Evolutionary conservation across 78 protist species (phyloP).

Genomic region (Dictyostelium capitatum): DNA sequence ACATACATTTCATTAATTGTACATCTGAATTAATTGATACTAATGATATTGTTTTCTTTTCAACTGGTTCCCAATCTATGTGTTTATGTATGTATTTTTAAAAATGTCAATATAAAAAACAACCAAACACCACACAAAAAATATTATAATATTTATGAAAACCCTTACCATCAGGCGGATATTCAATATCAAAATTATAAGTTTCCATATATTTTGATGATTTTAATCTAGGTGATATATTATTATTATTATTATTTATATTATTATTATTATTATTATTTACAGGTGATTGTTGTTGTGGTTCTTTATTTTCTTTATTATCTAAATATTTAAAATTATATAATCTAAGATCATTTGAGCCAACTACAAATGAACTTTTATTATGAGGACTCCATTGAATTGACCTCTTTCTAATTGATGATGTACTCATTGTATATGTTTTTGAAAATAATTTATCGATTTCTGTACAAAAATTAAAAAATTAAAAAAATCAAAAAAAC

Average conservation of each 20-base stretch:
- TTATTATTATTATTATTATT: constrained; percentile 8
- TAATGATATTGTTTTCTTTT: constrained; percentile 54
- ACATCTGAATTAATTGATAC: constrained; percentile 49
- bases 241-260: not conserved
- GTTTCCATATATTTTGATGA: constrained; percentile 23
- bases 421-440: not conserved
- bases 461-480: not conserved
- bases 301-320: not conserved
- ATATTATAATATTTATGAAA: no score
- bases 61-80: constrained; percentile 46
- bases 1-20: constrained; percentile 60
- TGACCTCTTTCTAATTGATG: constrained; percentile 22
- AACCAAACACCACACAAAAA: no score
- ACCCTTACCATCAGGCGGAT: constrained; percentile 63
- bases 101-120: not conserved
- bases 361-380: constrained; percentile 56
- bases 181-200: constrained; percentile 48
- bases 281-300: not conserved
- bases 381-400: constrained; percentile 71
- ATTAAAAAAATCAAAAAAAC: not conserved
- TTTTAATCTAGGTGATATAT: not conserved
- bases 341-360: constrained; percentile 63
- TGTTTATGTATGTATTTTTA: not conserved
- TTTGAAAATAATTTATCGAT: not conserved
- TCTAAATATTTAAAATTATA: constrained; percentile 42